Evolutionary conservation across 1,139 yeast species (phyloP), one percentile per base, ranked within the genome.

Genomic region (Nadsonia commutata): DNA sequence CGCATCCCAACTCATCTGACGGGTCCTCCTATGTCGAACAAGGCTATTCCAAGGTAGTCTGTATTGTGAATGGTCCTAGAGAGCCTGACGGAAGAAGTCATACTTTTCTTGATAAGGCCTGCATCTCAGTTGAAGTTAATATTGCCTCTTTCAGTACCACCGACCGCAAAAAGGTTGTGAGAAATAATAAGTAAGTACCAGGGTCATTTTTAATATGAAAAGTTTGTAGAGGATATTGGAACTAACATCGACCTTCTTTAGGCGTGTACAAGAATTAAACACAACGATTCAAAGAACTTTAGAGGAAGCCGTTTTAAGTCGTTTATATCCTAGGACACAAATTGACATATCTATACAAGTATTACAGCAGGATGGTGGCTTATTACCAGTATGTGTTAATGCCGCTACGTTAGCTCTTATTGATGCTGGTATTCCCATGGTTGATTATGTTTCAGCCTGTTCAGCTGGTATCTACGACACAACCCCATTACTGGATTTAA

Each of bases 391-490:
- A 1, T 75, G 93, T 54, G 70, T 85, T 41, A 90, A 93, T 58
- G 85, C 96, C n/a, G 74, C 83, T 42, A 84, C 95, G 1, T 65
- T 90, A 52, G 97, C 95, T 0, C 67, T 90, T 42, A 77, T 90
- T 40, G 97, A 93, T 63, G 96, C 97, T 1, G 98, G 98, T 40
- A 79, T 90, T 39, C 83, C 96, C 17, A 80, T 90, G 84, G 81
- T 81, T 56, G 97, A 90, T 58, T 88, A 84, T 57, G 81, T 90
- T 13, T 74, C 86, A 43, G 78, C 94, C 2, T 72, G 85, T 31
- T 72, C 80, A 31, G 83, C 88, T 6, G 97, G 96, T 0, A 63
- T 84, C 36, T 80, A 77, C 56, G 90, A 81, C 52, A 72, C 76
- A 13, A 64, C 63, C 8, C 86, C 95, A 13, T 65, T 90, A 48